phyloP scores from a whole-genome alignment of 2,329 filamentous ascomycete species.

The Fusarium nodosum region DNA sequence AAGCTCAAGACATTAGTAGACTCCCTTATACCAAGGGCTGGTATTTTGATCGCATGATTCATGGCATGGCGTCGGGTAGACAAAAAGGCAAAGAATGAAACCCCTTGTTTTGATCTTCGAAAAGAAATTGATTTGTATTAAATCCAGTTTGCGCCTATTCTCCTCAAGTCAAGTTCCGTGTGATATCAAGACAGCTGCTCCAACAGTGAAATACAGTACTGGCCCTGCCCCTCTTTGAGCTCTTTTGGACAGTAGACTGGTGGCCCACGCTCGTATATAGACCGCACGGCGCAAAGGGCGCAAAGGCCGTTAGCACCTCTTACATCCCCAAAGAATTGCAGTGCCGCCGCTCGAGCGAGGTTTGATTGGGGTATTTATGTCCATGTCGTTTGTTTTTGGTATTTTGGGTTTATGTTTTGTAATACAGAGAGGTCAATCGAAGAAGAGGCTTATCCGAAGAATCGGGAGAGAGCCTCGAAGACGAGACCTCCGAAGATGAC shows the following conservation, averaged over 20 bases:
- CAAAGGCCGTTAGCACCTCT: slow-evolving; percentile 10
- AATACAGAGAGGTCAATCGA: slow-evolving; percentile 9
- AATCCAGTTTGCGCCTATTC: slow-evolving; percentile 50
- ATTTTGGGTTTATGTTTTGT: slow-evolving; percentile 20
- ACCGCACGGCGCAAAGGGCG: slow-evolving; percentile 13
- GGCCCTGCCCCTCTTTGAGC: slow-evolving; percentile 19
- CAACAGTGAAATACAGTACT: slow-evolving; percentile 39
- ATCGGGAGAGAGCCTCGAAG: slow-evolving; percentile 69
- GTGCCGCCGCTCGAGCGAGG: slow-evolving; percentile 11
- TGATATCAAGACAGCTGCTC: slow-evolving; percentile 42
- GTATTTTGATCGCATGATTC: slow-evolving; percentile 36
- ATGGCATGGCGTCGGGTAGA: slow-evolving; percentile 50
- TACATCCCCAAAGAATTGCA: slow-evolving; percentile 17
- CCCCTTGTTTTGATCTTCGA: slow-evolving; percentile 37
- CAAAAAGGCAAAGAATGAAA: slow-evolving; percentile 45
- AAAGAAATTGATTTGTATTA: slow-evolving; percentile 40
- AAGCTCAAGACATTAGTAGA: slow-evolving; percentile 16
- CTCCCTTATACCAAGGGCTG: slow-evolving; percentile 21
- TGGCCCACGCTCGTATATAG: slow-evolving; percentile 13
- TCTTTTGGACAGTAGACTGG: slow-evolving; percentile 15
- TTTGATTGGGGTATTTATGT: slow-evolving; percentile 21
- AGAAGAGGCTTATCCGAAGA: slow-evolving; percentile 57
- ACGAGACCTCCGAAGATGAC: slow-evolving; percentile 72
- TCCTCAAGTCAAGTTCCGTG: slow-evolving; percentile 46
- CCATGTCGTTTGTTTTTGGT: slow-evolving; percentile 5